Percentiles rank a stretch among this genome's conserved stretches.
phyloP scores from a whole-genome alignment of 495 filamentous ascomycete genomes.

The Tuber aestivum region DNA sequence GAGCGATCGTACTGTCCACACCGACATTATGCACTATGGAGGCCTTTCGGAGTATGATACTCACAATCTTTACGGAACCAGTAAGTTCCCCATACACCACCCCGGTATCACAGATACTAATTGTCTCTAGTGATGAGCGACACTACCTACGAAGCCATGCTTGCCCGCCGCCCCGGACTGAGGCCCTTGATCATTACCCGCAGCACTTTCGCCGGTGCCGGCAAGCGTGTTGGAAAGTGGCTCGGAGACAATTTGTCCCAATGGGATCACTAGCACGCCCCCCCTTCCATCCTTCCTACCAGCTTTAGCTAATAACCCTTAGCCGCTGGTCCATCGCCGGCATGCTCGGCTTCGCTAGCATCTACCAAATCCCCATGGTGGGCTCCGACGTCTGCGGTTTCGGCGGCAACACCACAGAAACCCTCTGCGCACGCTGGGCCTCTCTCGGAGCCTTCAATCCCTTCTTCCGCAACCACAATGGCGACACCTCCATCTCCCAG shows the following conservation, averaged over 20 bases:
- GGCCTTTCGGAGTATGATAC: slow-evolving; percentile 70
- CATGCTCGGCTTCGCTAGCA: slow-evolving; percentile 66
- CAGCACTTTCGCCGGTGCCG: slow-evolving; percentile 76
- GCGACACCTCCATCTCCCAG: slow-evolving; percentile 51
- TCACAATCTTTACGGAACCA: slow-evolving; percentile 80
- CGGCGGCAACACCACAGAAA: slow-evolving; percentile 62
- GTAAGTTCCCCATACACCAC: slow-evolving; percentile 43
- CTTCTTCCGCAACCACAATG: slow-evolving; percentile 79
- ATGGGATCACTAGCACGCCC: slow-evolving; percentile 59
- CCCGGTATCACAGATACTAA: slow-evolving; percentile 11
- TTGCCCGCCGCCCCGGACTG: slow-evolving; percentile 57
- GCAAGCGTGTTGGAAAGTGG: slow-evolving; percentile 75
- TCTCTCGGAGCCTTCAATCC: slow-evolving; percentile 72
- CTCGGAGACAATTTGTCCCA: slow-evolving; percentile 73
- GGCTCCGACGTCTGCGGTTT: slow-evolving; percentile 81
- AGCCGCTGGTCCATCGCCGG: slow-evolving; percentile 57
- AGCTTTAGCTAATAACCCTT: background rate
- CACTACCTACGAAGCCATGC: slow-evolving; percentile 62
- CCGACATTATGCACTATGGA: slow-evolving; percentile 66
- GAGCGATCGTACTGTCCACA: slow-evolving; percentile 67
- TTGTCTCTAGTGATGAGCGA: slow-evolving; percentile 67
- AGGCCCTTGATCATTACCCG: slow-evolving; percentile 78
- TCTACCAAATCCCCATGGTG: slow-evolving; percentile 84
- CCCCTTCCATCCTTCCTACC: background rate
- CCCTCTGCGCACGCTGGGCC: slow-evolving; percentile 78